Base-by-base conservation (phyloP, 306 rosid species). In the Inga oerstediana region DNA sequence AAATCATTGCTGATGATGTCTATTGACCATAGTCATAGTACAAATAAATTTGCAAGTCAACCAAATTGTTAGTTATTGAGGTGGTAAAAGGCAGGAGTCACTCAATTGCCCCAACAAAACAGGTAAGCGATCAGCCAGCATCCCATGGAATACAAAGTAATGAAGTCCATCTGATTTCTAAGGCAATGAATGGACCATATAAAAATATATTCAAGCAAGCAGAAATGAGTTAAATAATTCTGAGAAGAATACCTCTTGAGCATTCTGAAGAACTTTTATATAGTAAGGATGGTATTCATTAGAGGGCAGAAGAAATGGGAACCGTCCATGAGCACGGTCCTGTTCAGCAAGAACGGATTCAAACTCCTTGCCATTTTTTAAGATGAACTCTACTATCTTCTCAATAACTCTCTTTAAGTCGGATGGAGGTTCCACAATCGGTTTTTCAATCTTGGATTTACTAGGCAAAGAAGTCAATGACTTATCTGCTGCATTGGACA, bases 361-460 rank as follows among this genome's bases (percentile, higher is more conserved):
- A 85, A 94, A 90, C 79, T 91, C 91, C 85, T 85, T 91, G 46
- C 98, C 98, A 71, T 94, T 94, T 79, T 79, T 94, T 74, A 82
- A 67, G 75, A 94, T 87, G 89, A 94, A 94, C 90, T 94, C 97
- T 69, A 84, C 95, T 62, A 94, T 91, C 93, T 90, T 94, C 77
- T 92, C 98, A 84, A 94, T 86, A 64, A 87, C 90, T 85, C 85
- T 91, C 87, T 85, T 94, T 46, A 92, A 64, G 46, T 92, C 94
- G 59, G 93, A 86, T 15, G 98, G 89, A 81, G 98, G 98, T 81
- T 90, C 97, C 82, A 92, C 66, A 81, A 92, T 81, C 19, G 95
- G 98, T 48, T 79, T 84, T 78, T 90, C 94, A 82, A 85, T 79
- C 85, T 88, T 91, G 51, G 83, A 67, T 16, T 79, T 65, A 66